Conservation (phyloP, 2,329 filamentous ascomycete genomes). For the Rhinocladiella mackenziei region DNA sequence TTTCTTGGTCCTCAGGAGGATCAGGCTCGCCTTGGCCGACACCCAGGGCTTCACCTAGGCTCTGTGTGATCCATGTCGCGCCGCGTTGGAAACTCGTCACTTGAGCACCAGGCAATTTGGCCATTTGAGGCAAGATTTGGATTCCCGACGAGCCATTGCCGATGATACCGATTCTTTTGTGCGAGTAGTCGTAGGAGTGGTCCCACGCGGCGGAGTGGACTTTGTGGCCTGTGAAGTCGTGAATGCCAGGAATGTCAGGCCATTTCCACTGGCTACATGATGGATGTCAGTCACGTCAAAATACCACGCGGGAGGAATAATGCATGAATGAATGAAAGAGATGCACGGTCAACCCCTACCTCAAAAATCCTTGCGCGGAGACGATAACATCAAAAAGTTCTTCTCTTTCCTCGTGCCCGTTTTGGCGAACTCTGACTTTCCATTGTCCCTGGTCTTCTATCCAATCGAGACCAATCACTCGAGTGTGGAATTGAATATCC, state of each 20-base stretch:
- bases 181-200: slow-evolving; percentile 27
- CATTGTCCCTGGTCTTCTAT: slow-evolving; percentile 37
- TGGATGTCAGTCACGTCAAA: not conserved
- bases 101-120: slow-evolving; percentile 21
- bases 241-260: slow-evolving; percentile 32
- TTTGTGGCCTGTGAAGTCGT: slow-evolving; percentile 31
- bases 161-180: slow-evolving; percentile 33
- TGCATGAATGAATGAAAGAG: not conserved
- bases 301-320: not conserved
- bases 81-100: slow-evolving; percentile 35
- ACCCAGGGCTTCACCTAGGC: slow-evolving; percentile 29
- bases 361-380: slow-evolving; percentile 32
- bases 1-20: slow-evolving; percentile 15
- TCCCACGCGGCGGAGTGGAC: slow-evolving; percentile 33
- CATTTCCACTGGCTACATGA: slow-evolving; percentile 28
- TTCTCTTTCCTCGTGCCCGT: slow-evolving; percentile 27
- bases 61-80: slow-evolving; percentile 35
- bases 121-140: slow-evolving; percentile 36
- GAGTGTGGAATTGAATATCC: slow-evolving; percentile 38
- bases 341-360: too few relatives aligned
- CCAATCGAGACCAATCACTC: slow-evolving; percentile 40
- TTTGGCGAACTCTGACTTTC: slow-evolving; percentile 35
- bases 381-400: slow-evolving; percentile 39
- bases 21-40: slow-evolving; percentile 25
- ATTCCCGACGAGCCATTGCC: slow-evolving; percentile 38